These are phyloP conservation scores for Xylaria sp. DNA, from an alignment of 2,329 filamentous ascomycete species.

Conservation along the genomic window DNA sequence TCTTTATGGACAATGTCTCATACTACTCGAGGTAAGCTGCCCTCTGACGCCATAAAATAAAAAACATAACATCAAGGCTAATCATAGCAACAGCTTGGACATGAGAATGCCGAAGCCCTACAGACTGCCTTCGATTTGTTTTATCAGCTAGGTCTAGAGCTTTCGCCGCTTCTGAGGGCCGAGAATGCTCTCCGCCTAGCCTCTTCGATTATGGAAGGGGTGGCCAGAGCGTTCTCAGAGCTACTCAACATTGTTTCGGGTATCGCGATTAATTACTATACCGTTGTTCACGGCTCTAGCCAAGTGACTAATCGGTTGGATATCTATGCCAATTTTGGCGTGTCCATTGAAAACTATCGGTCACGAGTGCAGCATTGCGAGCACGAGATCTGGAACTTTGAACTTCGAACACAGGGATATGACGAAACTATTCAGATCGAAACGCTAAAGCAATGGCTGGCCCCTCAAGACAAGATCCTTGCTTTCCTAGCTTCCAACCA, in stretches of 20 bases:
- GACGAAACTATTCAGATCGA: conserved; percentile 23
- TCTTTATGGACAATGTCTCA: conserved; percentile 26
- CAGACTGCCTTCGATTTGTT: conserved; percentile 28
- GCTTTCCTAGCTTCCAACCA: conserved; percentile 28
- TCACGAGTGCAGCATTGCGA: conserved; percentile 20
- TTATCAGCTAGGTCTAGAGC: conserved; percentile 26
- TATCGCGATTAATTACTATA: conserved; percentile 20
- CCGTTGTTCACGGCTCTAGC: conserved; percentile 18
- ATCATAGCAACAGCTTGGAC: conserved; percentile 22
- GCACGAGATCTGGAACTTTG: conserved; percentile 26
- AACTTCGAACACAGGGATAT: conserved; percentile 24
- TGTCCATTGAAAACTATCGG: conserved; percentile 23
- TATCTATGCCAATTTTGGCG: conserved; percentile 24
- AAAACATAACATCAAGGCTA: background rate
- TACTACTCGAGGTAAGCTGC: conserved; percentile 25
- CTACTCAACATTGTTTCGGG: conserved; percentile 26
- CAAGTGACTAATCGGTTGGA: conserved; percentile 14
- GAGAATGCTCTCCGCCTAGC: conserved; percentile 20
- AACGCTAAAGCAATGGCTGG: conserved; percentile 22
- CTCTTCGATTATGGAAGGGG: conserved; percentile 23
- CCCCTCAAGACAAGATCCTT: conserved; percentile 25
- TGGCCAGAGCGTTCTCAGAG: conserved; percentile 26
- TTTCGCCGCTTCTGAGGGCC: conserved; percentile 22
- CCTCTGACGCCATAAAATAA: background rate
- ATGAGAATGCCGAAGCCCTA: conserved; percentile 24